phyloP scores from a whole-genome alignment of 768 basidiomycete species.

The Exsudoporus frostii region DNA sequence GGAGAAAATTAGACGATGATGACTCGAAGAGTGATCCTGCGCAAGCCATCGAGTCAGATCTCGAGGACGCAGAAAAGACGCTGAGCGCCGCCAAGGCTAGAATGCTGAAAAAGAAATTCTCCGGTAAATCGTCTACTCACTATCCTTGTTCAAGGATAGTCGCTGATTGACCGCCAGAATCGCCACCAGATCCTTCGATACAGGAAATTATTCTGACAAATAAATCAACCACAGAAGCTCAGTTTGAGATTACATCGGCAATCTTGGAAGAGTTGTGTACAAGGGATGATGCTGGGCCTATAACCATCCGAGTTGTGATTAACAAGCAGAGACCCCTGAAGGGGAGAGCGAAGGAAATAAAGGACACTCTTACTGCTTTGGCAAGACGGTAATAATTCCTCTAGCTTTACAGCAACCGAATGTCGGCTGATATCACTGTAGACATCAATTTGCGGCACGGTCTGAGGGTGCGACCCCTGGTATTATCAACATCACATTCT shows the following conservation, averaged over 20 bases:
- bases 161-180: constrained; percentile 11
- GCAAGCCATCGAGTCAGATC: constrained; percentile 11
- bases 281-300: constrained; percentile 17
- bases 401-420: not conserved
- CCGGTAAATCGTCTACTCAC: constrained; percentile 4
- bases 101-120: constrained; percentile 19
- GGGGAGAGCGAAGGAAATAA: not conserved
- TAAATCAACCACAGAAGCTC: constrained; percentile 6
- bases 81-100: constrained; percentile 11
- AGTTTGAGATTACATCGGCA: not conserved
- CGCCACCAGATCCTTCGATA: not conserved
- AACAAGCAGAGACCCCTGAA: not conserved
- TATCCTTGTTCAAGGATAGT: not conserved
- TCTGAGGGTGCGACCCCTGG: not conserved
- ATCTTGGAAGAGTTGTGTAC: constrained; percentile 9
- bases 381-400: constrained; percentile 13
- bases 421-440: constrained; percentile 10
- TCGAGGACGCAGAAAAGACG: constrained; percentile 15
- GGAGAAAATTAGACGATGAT: constrained; percentile 3
- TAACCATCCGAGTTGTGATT: constrained; percentile 10
- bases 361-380: constrained; percentile 7
- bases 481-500: constrained; percentile 22
- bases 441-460: constrained; percentile 16
- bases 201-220: not conserved
- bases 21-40: not conserved